These are phyloP conservation scores for Diplodia mutila DNA, from an alignment of 2,329 filamentous ascomycete species.

Conservation along the genomic window DNA sequence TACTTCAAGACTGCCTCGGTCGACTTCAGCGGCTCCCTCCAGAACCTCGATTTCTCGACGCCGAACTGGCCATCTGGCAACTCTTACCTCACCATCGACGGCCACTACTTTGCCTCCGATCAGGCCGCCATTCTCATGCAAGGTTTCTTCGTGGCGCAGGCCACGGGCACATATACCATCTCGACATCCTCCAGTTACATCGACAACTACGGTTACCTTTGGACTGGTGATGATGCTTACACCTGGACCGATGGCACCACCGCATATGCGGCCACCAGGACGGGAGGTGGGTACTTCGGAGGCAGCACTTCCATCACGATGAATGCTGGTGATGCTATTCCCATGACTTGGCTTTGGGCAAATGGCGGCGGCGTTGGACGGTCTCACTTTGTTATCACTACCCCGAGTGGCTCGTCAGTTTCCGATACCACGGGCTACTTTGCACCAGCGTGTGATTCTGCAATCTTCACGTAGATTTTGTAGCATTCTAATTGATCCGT, in stretches of 20 bases:
- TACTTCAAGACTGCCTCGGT: constrained; percentile 3
- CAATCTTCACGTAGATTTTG: background rate
- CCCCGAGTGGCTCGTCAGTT: background rate
- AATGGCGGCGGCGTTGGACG: background rate
- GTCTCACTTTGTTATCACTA: background rate
- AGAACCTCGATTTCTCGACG: background rate
- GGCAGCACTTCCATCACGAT: background rate
- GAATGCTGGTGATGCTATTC: constrained; percentile 5
- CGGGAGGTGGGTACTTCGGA: background rate
- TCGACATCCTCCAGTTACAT: background rate
- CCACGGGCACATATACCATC: background rate
- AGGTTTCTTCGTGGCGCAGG: background rate
- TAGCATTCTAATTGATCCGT: no score
- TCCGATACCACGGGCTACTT: constrained; percentile 2
- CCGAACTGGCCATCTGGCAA: background rate
- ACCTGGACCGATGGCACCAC: background rate
- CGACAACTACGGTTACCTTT: constrained; percentile 1
- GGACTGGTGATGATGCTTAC: constrained; percentile 4
- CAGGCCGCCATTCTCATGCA: background rate
- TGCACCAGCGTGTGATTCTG: background rate
- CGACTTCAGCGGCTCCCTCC: background rate
- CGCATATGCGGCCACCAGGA: background rate
- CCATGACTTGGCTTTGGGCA: background rate
- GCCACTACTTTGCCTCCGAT: background rate
- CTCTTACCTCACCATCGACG: background rate